Conservation (phyloP, 768 basidiomycete genomes). For the Macrolepiota fuliginosa region DNA sequence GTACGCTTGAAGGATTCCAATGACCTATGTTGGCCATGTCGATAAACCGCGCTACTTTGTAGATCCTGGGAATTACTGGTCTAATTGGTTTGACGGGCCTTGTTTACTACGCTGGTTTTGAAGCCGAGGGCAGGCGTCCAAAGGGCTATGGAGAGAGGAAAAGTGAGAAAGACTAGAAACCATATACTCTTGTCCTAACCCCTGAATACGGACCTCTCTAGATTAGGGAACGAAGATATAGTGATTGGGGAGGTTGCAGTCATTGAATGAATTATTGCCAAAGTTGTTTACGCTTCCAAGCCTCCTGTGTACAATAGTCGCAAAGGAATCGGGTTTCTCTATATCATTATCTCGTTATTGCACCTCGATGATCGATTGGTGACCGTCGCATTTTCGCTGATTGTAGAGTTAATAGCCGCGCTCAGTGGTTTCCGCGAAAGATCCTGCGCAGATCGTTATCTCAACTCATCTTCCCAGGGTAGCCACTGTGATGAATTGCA, state of each 20-base stretch:
- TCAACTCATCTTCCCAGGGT: not conserved
- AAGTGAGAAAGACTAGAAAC: not conserved
- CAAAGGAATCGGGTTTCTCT: not conserved
- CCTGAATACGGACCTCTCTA: constrained; percentile 1
- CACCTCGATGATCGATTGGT: not conserved
- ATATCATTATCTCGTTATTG: not conserved
- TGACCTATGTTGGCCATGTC: not conserved
- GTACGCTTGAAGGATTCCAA: not conserved
- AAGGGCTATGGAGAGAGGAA: not conserved
- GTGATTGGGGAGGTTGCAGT: constrained; percentile 7
- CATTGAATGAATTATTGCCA: not conserved
- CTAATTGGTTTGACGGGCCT: constrained; percentile 7
- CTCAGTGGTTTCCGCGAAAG: not conserved
- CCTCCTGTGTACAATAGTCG: not conserved
- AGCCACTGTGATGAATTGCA: not conserved
- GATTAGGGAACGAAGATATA: constrained; percentile 2
- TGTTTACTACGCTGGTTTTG: constrained; percentile 9
- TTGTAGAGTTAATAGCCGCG: not conserved
- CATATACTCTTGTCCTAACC: not conserved
- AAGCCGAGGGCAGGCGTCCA: not conserved
- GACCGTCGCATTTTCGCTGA: not conserved
- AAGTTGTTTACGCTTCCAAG: not conserved
- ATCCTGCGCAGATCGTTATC: not conserved
- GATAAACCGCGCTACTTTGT: not conserved
- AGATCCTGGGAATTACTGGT: constrained; percentile 6